Evolutionary conservation across 495 filamentous ascomycete genomes (phyloP).

Genomic region (Cryomyces minteri): DNA sequence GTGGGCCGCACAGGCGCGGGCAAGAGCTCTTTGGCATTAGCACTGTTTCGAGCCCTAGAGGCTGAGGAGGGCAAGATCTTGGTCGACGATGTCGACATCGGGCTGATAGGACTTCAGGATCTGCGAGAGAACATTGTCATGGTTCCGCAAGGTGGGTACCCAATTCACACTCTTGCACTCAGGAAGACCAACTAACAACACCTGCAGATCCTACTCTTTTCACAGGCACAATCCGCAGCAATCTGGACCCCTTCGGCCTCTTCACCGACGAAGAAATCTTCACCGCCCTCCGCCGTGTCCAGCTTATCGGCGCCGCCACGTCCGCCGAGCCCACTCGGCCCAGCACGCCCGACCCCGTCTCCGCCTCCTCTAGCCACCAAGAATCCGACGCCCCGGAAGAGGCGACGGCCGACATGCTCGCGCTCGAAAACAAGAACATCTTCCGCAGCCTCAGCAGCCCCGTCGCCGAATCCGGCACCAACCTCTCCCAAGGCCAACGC

Average conservation of each 20-base stretch:
- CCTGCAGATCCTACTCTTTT: slow-evolving; percentile 74
- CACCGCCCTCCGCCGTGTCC: slow-evolving; percentile 71
- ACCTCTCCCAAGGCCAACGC: slow-evolving; percentile 90
- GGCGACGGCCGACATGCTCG: slow-evolving; percentile 10
- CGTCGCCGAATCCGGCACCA: slow-evolving; percentile 82
- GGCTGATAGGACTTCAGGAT: slow-evolving; percentile 74
- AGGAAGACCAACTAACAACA: not conserved
- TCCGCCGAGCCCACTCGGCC: slow-evolving; percentile 11
- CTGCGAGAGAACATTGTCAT: slow-evolving; percentile 90
- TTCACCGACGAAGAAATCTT: slow-evolving; percentile 92
- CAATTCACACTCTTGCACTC: not conserved
- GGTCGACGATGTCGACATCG: slow-evolving; percentile 81
- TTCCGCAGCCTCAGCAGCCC: slow-evolving; percentile 76
- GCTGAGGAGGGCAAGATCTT: slow-evolving; percentile 79
- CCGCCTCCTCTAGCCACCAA: not conserved
- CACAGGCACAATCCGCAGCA: slow-evolving; percentile 84
- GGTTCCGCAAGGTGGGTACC: slow-evolving; percentile 52
- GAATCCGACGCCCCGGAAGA: not conserved
- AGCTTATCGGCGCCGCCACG: slow-evolving; percentile 49
- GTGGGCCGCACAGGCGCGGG: slow-evolving; percentile 94
- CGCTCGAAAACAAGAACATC: slow-evolving; percentile 67
- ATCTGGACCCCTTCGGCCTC: slow-evolving; percentile 82
- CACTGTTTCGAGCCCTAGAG: slow-evolving; percentile 93
- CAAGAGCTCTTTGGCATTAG: slow-evolving; percentile 88
- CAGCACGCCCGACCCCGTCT: not conserved